phyloP scores from a whole-genome alignment of 768 basidiomycete species.

The Xerocomus potaroensis region DNA sequence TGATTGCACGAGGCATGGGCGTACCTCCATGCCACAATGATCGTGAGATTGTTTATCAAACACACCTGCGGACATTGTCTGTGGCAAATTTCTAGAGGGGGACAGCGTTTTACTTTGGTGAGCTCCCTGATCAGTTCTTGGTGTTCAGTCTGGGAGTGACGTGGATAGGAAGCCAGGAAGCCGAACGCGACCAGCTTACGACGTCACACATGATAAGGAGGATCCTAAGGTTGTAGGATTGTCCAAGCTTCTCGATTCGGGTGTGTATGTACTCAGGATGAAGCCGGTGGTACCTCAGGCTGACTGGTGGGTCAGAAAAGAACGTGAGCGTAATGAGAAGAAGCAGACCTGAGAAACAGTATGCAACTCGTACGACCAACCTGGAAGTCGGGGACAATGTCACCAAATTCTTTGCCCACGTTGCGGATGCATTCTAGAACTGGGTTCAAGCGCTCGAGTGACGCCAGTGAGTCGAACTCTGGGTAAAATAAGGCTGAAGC shows the following conservation, averaged over 20 bases:
- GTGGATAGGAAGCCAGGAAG: background rate
- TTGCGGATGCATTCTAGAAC: constrained; percentile 83
- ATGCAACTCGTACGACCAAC: constrained; percentile 93
- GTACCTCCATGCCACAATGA: constrained; percentile 90
- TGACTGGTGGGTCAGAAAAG: constrained; percentile 27
- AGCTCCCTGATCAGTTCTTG: constrained; percentile 88
- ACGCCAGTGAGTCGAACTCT: background rate
- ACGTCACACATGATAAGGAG: constrained; percentile 90
- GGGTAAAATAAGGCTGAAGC: background rate
- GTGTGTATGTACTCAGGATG: constrained; percentile 96
- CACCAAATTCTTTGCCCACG: constrained; percentile 91
- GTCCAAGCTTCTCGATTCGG: constrained; percentile 83
- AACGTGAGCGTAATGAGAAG: background rate
- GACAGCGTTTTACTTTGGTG: constrained; percentile 57
- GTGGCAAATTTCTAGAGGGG: constrained; percentile 3
- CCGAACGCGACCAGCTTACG: constrained; percentile 44
- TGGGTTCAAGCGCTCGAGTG: constrained; percentile 73
- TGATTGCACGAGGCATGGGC: constrained; percentile 19
- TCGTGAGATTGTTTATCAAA: constrained; percentile 88
- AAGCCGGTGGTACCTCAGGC: constrained; percentile 90
- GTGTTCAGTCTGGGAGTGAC: constrained; percentile 70
- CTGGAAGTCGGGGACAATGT: constrained; percentile 92
- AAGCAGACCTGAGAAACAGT: constrained; percentile 75
- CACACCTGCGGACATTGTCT: constrained; percentile 50
- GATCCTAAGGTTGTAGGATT: constrained; percentile 77